Percentiles rank a stretch among this genome's conserved stretches.
Conservation (phyloP, 345 rosid genomes). For the Citrus cavaleriei region DNA sequence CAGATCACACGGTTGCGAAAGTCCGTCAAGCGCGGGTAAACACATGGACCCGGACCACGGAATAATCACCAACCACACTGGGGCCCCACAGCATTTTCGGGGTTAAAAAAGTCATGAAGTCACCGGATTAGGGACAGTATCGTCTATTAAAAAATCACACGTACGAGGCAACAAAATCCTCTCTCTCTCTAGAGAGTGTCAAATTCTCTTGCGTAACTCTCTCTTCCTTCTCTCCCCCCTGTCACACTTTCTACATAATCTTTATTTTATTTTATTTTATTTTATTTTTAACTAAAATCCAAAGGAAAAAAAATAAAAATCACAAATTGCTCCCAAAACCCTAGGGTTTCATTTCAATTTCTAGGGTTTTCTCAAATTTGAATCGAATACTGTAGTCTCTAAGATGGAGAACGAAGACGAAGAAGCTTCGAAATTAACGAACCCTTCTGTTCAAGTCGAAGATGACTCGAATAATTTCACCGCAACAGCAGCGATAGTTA, state of each 20-base stretch:
- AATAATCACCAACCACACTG: not conserved
- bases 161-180: not conserved
- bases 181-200: not conserved
- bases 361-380: slow-evolving; percentile 23
- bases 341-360: slow-evolving; percentile 27
- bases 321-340: slow-evolving; percentile 20
- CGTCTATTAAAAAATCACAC: not conserved
- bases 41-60: not conserved
- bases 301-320: not conserved
- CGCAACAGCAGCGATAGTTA: not conserved
- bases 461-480: not conserved
- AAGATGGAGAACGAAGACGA: slow-evolving; percentile 57
- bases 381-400: not conserved
- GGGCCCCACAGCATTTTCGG: not conserved
- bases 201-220: not conserved
- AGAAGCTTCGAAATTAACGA: slow-evolving; percentile 19
- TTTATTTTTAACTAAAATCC: not conserved
- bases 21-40: not conserved
- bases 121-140: not conserved
- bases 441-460: slow-evolving; percentile 17
- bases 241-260: not conserved
- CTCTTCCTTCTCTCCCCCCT: not conserved
- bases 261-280: not conserved
- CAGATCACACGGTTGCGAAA: not conserved
- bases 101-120: not conserved